Evolutionary conservation across 2,329 filamentous ascomycete genomes (phyloP).

Genomic region (Orbilia ellipsospora): DNA sequence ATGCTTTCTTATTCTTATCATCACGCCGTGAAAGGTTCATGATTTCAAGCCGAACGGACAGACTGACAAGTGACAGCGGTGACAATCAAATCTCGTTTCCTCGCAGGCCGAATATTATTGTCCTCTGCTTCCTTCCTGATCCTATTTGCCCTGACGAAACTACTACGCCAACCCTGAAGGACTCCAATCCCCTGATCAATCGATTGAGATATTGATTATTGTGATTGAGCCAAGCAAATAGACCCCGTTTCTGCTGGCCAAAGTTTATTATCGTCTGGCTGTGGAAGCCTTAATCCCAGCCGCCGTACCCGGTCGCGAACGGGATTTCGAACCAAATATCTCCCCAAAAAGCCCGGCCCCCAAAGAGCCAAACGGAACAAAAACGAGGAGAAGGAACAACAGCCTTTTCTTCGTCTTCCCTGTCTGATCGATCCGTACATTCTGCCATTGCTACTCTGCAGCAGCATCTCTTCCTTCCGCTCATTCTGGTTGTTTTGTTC

Average conservation of each 20-base stretch:
- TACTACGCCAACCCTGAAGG: no score
- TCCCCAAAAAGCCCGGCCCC: not conserved
- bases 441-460: not conserved
- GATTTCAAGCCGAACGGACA: no score
- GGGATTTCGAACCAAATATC: constrained; percentile 11
- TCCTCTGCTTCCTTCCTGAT: no score
- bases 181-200: no score
- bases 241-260: not conserved
- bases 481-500: not conserved
- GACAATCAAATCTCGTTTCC: constrained; percentile 11
- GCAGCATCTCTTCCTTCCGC: not conserved
- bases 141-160: no score
- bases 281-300: constrained; percentile 25
- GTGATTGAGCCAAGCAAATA: not conserved
- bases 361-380: not conserved
- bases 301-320: constrained; percentile 33
- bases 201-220: no score
- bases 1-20: no score
- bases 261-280: not conserved
- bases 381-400: not conserved
- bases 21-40: no score
- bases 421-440: no score
- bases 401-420: not conserved
- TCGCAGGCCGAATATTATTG: constrained; percentile 15
- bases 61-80: constrained; percentile 14